Evolutionary conservation across 805 yeast species (phyloP), one percentile per base, ranked within the genome.

Genomic region (Myxozyma neglecta): DNA sequence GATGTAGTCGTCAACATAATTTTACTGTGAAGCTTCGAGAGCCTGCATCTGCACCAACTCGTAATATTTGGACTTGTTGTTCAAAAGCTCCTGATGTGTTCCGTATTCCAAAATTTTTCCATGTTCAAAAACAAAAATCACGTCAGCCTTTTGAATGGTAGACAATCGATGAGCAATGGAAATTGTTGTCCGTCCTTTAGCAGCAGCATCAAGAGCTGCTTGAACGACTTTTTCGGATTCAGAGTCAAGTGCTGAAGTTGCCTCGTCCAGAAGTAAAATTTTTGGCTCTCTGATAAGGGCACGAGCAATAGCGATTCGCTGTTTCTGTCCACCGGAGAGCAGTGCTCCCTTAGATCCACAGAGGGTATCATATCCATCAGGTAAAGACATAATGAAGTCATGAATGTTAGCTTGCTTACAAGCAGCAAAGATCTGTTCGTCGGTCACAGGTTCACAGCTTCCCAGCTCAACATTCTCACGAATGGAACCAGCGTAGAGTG

Each of bases 91-190:
- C 2, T 73, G 69, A 67, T 77, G 84, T 3, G 76, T 72, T 5
- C 86, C 84, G 8, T 74, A 69, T 69, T 87, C 91, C 2, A 75
- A 72, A 40, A 87, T 81, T 50, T 74, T 73, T 18, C 91, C 91
- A 48, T 77, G 72, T 56, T 79, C 77, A 59, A 87, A 71, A 56
- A 85, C 79, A 51, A 79, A 79, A 24, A 87, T 84, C 53, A 75
- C 75, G 51, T 81, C 77, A 0, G 90, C 82, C 61, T 80, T 78
- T 51, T 77, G 73, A 61, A 85, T 85, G 0, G 88, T 84, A 65
- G 81, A 81, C 75, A 88, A 77, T 70, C 93, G 76, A 73, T 87
- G 93, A 8, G 92, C 92, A 73, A 87, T 85, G 70, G 91, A 87
- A 65, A 87, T 75, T 43, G 88, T 84, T 1, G 92, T 87, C 69